Conservation (phyloP, 2,329 filamentous ascomycete species). For the Orbilia ellipsospora region DNA sequence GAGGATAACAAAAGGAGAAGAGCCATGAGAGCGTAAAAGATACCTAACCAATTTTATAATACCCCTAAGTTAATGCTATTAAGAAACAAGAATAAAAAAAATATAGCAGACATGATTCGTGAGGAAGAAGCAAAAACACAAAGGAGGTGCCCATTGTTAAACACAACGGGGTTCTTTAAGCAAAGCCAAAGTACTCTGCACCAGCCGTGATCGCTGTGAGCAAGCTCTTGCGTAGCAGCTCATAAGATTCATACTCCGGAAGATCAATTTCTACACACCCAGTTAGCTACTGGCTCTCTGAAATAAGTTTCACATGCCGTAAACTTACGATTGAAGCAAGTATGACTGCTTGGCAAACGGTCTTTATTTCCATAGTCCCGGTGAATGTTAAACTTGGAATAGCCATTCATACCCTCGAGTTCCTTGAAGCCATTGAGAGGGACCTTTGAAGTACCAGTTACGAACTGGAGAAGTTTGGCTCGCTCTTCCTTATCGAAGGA, state of each 20-base stretch:
- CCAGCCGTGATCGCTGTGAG: constrained; percentile 98
- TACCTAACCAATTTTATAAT: constrained; percentile 51
- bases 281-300: constrained; percentile 61
- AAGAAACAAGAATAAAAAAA: constrained; percentile 5
- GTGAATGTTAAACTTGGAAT: constrained; percentile 98
- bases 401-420: constrained; percentile 98
- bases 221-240: constrained; percentile 84
- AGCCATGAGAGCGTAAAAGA: constrained; percentile 15
- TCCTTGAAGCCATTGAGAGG: constrained; percentile 99
- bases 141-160: not conserved
- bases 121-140: constrained; percentile 2
- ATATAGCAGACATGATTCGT: constrained; percentile 13
- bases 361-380: constrained; percentile 97
- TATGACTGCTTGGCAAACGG: constrained; percentile 93
- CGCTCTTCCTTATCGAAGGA: constrained; percentile 99
- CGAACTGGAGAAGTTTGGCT: constrained; percentile 95
- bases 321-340: constrained; percentile 97
- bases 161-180: constrained; percentile 68
- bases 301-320: constrained; percentile 3
- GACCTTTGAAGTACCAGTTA: constrained; percentile 97
- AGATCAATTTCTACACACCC: constrained; percentile 79
- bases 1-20: constrained; percentile 17
- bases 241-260: constrained; percentile 97
- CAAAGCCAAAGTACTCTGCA: constrained; percentile 97
- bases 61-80: constrained; percentile 55